Evolutionary conservation across 2,329 filamentous ascomycete genomes (phyloP).

Genomic region (Ascochyta lentis): DNA sequence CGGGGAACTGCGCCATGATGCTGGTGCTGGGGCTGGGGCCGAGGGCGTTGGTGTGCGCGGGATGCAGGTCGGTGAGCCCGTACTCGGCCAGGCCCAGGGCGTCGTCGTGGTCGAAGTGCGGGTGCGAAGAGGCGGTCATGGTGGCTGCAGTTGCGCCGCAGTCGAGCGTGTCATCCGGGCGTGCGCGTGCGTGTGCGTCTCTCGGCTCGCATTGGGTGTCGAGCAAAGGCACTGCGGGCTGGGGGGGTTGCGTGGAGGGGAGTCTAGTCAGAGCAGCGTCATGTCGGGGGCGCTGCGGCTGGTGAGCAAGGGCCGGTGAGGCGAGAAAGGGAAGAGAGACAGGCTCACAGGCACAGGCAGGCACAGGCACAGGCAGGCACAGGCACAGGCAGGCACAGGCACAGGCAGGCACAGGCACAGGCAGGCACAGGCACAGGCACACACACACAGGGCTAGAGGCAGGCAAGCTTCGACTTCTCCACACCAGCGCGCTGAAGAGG

Average conservation of each 20-base stretch:
- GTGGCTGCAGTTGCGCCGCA: constrained; percentile 36
- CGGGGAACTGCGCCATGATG: constrained; percentile 41
- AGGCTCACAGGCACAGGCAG: not conserved
- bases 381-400: not conserved
- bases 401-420: not conserved
- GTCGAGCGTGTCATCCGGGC: constrained; percentile 37
- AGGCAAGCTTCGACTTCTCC: constrained; percentile 17
- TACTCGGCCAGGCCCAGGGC: constrained; percentile 46
- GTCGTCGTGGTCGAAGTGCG: constrained; percentile 43
- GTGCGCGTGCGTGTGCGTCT: constrained; percentile 29
- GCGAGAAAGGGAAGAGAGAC: constrained; percentile 5
- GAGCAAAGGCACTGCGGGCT: not conserved
- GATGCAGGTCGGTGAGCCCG: constrained; percentile 41
- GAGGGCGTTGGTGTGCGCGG: constrained; percentile 19
- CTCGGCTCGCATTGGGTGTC: constrained; percentile 34
- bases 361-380: not conserved
- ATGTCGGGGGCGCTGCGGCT: constrained; percentile 4
- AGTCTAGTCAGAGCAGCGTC: constrained; percentile 6
- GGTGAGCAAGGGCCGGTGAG: constrained; percentile 1
- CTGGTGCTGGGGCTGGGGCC: constrained; percentile 25
- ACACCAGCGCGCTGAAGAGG: constrained; percentile 9
- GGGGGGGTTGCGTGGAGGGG: not conserved
- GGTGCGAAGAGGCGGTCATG: constrained; percentile 38
- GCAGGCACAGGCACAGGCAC: not conserved
- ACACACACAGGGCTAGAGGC: constrained; percentile 6